Evolutionary conservation across 805 yeast genomes (phyloP), one percentile per base, ranked within the genome.

Genomic region (Clavispora fructus): DNA sequence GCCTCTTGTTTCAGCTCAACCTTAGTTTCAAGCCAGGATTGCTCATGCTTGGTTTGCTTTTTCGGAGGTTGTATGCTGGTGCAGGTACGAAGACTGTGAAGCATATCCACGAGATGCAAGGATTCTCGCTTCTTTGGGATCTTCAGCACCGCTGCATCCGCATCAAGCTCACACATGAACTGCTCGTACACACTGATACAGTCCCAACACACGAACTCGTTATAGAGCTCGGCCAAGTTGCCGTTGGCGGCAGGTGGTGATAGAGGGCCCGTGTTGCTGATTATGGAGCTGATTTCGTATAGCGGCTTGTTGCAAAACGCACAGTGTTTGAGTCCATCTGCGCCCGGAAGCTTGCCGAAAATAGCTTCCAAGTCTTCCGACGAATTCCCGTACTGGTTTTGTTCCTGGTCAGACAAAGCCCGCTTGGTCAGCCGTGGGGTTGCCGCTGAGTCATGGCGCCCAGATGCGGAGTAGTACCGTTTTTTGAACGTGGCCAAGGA

Each of bases 301-400:
- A 85, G 60, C 13, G 89, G 87, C 44, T 74, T 77, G 33, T 83
- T 87, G 61, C 92, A 85, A 11, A 85, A 66, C n/a, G 82, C 79
- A 58, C 92, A 85, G 55, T 77, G 64, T 49, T 73, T 73, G 32
- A 77, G 59, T 30, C 62, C 46, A 49, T 66, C 67, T 35, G 64
- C 53, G 11, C 73, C 74, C 0, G 73, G 74, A 31, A 68, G 60
- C 41, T 61, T 60, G 16, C 73, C 72, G 54, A 65, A 65, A 31
- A 70, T 65, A 35, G 62, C 67, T 49, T 69, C 71, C 28, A 67
- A 53, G 46, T 63, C 62, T 45, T 64, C 67, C 19, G 42, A n/a
- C n/a, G 41, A 27, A n/a, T 32, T 16, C 9, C 5, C 11, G 7
- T n/a, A 14, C 8, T 16, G 23, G 6, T 2, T 4, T 11, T 16